Evolutionary conservation across 805 yeast species (phyloP), one percentile per base, ranked within the genome.

Genomic region (baker's yeast (Saccharomyces cerevisiae)): DNA sequence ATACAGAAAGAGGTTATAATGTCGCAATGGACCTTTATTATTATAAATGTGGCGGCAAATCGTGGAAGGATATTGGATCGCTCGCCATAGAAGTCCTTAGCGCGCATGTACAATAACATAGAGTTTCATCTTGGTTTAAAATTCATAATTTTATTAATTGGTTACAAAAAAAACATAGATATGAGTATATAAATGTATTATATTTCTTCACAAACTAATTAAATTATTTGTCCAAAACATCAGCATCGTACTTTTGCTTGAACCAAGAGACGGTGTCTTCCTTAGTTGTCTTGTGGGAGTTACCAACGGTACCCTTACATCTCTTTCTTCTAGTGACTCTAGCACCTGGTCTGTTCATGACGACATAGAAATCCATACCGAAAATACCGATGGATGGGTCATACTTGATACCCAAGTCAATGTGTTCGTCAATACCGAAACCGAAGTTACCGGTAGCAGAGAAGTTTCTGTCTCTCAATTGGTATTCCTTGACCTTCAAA

Each of bases 291-390:
- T 83, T 83, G 88, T 94, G 99, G 73, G 81, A 72, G 85, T 87
- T 84, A 80, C 99, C 99, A 70, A 94, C 81, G 70, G 78, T 80
- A 72, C 89, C 81, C 75, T 84, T 81, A 75, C 87, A 81, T 83
- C 96, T 89, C 96, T 94, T 94, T 87, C 94, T 87, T 85, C 98
- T 92, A 73, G 98, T 84, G 71, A 94, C 88, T 83, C 99, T 89
- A 83, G 84, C 86, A 82, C 99, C 99, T 76, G 97, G 94, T 83
- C 99, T 92, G 78, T 97, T 97, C 82, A 94, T 81, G 75, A 92
- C 97, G 75, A 94, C 90, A 91, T 91, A 94, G 89, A 94, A 94
- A 81, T 94, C 99, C 95, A 87, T 94, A 86, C 99, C 99, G 94
- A 92, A 94, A 77, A 94, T 94, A 78, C 98, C 98, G 74, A 94